These are phyloP conservation scores for Phoma sp. DNA, from an alignment of 2,329 filamentous ascomycete genomes.

Conservation along the genomic window DNA sequence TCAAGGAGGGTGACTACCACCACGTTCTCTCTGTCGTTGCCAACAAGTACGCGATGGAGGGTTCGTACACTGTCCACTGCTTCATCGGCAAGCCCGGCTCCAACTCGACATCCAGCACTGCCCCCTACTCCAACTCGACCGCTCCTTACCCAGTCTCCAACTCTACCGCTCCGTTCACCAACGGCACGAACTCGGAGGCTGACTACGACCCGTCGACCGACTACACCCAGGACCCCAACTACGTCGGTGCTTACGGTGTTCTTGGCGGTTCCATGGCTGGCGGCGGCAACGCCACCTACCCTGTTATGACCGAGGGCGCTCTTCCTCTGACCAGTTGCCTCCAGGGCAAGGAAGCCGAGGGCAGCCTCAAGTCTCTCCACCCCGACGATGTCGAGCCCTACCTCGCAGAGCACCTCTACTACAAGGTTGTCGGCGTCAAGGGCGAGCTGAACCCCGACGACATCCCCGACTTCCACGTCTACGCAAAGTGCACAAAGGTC, in stretches of 20 bases:
- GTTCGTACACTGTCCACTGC: conserved; percentile 47
- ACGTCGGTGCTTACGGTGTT: conserved; percentile 44
- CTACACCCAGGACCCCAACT: conserved; percentile 39
- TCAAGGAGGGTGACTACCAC: conserved; percentile 46
- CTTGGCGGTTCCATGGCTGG: conserved; percentile 37
- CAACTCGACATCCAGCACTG: conserved; percentile 37
- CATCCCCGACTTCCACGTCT: conserved; percentile 44
- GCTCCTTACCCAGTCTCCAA: conserved; percentile 24
- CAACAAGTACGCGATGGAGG: conserved; percentile 44
- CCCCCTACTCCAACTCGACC: conserved; percentile 28
- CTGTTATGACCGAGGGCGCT: conserved; percentile 40
- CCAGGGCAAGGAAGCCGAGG: conserved; percentile 39
- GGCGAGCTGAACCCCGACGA: conserved; percentile 38
- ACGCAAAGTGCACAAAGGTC: conserved; percentile 39
- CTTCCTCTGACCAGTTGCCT: conserved; percentile 45
- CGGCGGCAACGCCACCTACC: conserved; percentile 31
- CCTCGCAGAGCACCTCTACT: conserved; percentile 45
- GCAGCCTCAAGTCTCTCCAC: conserved; percentile 40
- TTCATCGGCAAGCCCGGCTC: conserved; percentile 39
- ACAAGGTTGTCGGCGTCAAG: conserved; percentile 42
- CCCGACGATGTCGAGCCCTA: conserved; percentile 43
- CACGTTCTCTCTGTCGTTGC: conserved; percentile 42
- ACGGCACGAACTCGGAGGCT: conserved; percentile 29
- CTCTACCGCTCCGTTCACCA: conserved; percentile 28
- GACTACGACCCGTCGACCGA: conserved; percentile 36